These are phyloP conservation scores for Podaxis carcinomalis DNA, from an alignment of 768 basidiomycete species.

Conservation along the genomic window DNA sequence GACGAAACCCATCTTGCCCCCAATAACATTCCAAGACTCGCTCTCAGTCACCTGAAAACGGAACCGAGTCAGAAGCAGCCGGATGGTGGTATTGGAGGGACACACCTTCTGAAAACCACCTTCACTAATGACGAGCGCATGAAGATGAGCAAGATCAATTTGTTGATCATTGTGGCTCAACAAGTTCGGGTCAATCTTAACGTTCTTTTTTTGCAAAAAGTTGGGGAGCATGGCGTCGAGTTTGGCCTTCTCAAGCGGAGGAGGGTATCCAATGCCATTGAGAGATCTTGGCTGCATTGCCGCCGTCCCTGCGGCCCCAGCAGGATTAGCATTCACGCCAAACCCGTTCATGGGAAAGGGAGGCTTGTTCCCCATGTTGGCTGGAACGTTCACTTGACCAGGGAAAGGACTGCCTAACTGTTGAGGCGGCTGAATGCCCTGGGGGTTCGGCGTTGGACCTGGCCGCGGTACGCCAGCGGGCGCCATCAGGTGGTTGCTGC, in stretches of 20 bases:
- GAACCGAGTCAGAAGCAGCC: background rate
- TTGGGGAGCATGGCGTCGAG: conserved; percentile 51
- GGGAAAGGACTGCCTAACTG: conserved; percentile 11
- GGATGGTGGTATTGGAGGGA: background rate
- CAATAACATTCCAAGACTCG: conserved; percentile 64
- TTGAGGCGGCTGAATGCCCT: conserved; percentile 10
- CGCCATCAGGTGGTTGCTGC: conserved; percentile 8
- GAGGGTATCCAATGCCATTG: conserved; percentile 20
- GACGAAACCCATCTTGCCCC: conserved; percentile 61
- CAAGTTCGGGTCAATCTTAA: conserved; percentile 36
- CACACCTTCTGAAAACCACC: conserved; percentile 48
- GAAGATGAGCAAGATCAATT: conserved; percentile 60
- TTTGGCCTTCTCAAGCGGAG: conserved; percentile 42
- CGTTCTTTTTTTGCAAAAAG: conserved; percentile 38
- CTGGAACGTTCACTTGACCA: conserved; percentile 1
- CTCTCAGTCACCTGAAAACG: conserved; percentile 43
- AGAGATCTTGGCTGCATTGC: conserved; percentile 6
- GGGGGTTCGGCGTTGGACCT: conserved; percentile 8
- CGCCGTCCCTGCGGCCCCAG: background rate
- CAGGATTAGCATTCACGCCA: background rate
- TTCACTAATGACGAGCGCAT: conserved; percentile 54
- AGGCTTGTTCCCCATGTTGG: conserved; percentile 11
- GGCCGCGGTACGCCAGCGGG: background rate
- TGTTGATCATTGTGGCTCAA: conserved; percentile 46
- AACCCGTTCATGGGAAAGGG: conserved; percentile 1